phyloP scores from a whole-genome alignment of 2,329 filamentous ascomycete genomes.

The Zymoseptoria ardabiliae region DNA sequence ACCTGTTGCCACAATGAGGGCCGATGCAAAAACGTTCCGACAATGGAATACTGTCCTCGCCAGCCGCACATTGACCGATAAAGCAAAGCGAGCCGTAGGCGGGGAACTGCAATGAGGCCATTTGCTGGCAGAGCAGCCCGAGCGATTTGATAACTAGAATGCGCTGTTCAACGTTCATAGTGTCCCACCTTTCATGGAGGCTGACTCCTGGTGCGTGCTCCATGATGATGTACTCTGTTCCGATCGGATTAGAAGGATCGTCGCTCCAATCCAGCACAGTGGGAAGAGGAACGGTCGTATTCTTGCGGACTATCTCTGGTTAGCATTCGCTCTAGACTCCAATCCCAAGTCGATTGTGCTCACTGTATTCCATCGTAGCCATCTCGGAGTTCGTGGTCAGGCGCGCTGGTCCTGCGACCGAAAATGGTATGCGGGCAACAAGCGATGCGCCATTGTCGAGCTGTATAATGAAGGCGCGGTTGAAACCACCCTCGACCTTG shows the following conservation, averaged over 20 bases:
- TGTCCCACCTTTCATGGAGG: not conserved
- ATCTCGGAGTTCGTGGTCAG: constrained; percentile 3
- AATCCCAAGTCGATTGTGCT: not conserved
- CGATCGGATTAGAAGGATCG: constrained; percentile 15
- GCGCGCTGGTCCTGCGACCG: constrained; percentile 24
- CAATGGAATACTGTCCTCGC: not conserved
- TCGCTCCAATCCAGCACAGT: constrained; percentile 21
- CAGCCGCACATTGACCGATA: not conserved
- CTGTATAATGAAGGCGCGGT: constrained; percentile 21
- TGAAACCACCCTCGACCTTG: constrained; percentile 22
- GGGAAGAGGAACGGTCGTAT: constrained; percentile 17
- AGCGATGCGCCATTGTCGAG: constrained; percentile 19
- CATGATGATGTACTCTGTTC: constrained; percentile 26
- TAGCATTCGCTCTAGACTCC: not conserved
- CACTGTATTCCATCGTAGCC: constrained; percentile 6
- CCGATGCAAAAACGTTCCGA: not conserved
- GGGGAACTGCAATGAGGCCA: not conserved
- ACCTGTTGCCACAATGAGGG: not conserved
- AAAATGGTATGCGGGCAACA: constrained; percentile 10
- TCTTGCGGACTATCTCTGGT: not conserved
- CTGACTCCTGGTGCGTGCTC: constrained; percentile 10
- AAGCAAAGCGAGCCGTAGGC: not conserved
- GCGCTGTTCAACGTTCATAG: not conserved
- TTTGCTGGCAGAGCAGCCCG: not conserved
- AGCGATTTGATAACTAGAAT: not conserved